Evolutionary conservation across 495 filamentous ascomycete genomes (phyloP).

Genomic region (Baudoinia panamericana): DNA sequence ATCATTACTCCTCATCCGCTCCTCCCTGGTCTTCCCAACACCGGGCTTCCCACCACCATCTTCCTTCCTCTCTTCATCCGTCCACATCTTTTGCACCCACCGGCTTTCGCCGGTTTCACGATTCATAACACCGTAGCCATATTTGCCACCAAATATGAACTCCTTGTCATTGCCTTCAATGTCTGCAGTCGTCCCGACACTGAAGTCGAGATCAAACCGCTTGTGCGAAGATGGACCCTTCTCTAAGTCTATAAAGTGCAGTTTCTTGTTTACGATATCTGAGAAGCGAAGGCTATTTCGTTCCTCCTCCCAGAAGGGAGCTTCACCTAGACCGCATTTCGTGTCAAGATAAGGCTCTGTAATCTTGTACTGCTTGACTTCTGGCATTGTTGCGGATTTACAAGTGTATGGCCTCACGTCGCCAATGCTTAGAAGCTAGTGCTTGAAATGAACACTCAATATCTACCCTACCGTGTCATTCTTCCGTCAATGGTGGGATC

Average conservation of each 20-base stretch:
- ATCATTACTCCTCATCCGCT: constrained; percentile 55
- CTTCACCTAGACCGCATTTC: constrained; percentile 67
- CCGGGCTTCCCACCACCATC: constrained; percentile 28
- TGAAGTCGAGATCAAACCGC: constrained; percentile 47
- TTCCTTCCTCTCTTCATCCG: constrained; percentile 33
- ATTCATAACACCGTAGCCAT: constrained; percentile 65
- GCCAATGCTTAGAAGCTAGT: too few species aligned
- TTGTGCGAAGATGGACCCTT: constrained; percentile 50
- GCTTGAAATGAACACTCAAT: too few species aligned
- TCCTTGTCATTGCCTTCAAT: constrained; percentile 55
- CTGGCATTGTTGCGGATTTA: constrained; percentile 16
- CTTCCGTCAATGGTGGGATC: too few species aligned
- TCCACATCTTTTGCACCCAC: constrained; percentile 50
- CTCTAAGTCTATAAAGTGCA: constrained; percentile 61
- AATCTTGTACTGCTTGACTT: constrained; percentile 27
- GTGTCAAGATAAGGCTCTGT: constrained; percentile 61
- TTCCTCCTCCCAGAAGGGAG: constrained; percentile 59
- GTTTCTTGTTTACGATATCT: constrained; percentile 68
- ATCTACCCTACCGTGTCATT: too few species aligned
- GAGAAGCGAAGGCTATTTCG: constrained; percentile 71
- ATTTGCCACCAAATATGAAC: constrained; percentile 68
- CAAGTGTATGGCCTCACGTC: not conserved
- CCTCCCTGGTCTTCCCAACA: constrained; percentile 3
- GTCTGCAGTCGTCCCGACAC: constrained; percentile 68
- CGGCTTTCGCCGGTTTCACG: constrained; percentile 47